Evolutionary conservation across 495 filamentous ascomycete species (phyloP).

Genomic region (Podospora didyma): DNA sequence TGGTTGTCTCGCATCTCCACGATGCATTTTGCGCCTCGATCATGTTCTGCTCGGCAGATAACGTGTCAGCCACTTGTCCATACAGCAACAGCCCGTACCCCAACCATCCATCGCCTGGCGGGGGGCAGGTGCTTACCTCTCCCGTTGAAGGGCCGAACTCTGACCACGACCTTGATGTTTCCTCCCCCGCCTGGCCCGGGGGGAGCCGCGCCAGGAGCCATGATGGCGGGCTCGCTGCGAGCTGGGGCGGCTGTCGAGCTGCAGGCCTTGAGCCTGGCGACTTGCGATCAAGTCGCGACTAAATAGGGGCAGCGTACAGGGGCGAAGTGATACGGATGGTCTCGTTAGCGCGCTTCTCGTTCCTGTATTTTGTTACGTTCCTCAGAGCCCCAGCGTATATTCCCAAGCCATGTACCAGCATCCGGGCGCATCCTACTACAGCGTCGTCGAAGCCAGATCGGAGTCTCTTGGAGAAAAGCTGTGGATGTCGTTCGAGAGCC

Average conservation of each 20-base stretch:
- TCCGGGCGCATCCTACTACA: conserved; percentile 22
- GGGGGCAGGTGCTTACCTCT: conserved; percentile 61
- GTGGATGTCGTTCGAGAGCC: too few species aligned
- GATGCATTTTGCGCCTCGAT: conserved; percentile 92
- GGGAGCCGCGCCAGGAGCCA: conserved; percentile 58
- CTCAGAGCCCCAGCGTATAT: conserved; percentile 19
- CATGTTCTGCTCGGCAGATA: conserved; percentile 60
- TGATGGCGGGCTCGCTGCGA: conserved; percentile 29
- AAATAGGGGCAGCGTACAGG: background rate
- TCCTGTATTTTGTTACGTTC: background rate
- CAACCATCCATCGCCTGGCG: too few species aligned
- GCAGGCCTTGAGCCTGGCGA: background rate
- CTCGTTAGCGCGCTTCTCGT: too few species aligned
- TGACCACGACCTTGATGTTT: conserved; percentile 99
- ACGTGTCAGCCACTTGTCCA: background rate
- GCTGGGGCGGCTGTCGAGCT: background rate
- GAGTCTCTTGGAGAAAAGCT: too few species aligned
- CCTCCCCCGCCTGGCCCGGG: conserved; percentile 64
- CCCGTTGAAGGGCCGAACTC: conserved; percentile 84
- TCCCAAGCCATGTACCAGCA: conserved; percentile 20
- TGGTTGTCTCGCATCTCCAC: conserved; percentile 93
- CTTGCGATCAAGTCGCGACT: background rate
- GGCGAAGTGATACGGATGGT: too few species aligned
- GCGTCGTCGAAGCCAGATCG: background rate
- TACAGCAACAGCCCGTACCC: too few species aligned